Percentiles rank a stretch among this genome's conserved stretches.
Evolutionary conservation across 2,329 filamentous ascomycete species (phyloP).

Genomic region (Zymoseptoria tritici): DNA sequence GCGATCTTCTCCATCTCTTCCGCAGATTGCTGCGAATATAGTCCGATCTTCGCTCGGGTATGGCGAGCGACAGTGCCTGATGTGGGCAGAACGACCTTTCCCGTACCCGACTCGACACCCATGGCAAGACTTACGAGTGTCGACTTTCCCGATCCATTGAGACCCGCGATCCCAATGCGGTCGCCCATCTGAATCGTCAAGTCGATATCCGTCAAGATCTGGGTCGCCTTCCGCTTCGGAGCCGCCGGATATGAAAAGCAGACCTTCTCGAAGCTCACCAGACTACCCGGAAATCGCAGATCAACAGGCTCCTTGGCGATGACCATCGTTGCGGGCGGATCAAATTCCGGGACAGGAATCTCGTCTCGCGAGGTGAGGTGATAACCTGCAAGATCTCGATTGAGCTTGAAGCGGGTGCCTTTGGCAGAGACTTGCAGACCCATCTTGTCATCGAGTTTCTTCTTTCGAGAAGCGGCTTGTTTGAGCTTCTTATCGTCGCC

Average conservation of each 20-base stretch:
- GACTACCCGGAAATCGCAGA: conserved; percentile 50
- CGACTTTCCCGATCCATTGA: conserved; percentile 78
- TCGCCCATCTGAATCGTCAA: conserved; percentile 67
- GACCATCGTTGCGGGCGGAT: conserved; percentile 49
- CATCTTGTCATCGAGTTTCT: conserved; percentile 75
- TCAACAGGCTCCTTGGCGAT: conserved; percentile 41
- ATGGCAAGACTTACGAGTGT: conserved; percentile 67
- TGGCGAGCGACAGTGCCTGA: conserved; percentile 58
- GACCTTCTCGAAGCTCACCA: conserved; percentile 65
- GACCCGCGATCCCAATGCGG: conserved; percentile 65
- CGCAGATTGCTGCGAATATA: conserved; percentile 75
- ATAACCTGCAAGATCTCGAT: conserved; percentile 61
- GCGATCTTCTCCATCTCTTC: conserved; percentile 57
- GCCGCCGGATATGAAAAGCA: conserved; percentile 53
- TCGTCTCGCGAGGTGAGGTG: conserved; percentile 53
- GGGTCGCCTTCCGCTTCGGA: conserved; percentile 28
- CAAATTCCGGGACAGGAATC: conserved; percentile 61
- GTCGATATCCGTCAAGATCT: conserved; percentile 55
- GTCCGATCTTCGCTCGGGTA: conserved; percentile 61
- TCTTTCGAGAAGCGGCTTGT: conserved; percentile 77
- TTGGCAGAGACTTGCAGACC: conserved; percentile 65
- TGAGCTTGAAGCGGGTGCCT: conserved; percentile 73
- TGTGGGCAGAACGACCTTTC: conserved; percentile 43
- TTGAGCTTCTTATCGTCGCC: conserved; percentile 79
- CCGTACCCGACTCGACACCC: conserved; percentile 33